phyloP scores from a whole-genome alignment of 1,139 yeast genomes.

The Saccharomyces hybrid region DNA sequence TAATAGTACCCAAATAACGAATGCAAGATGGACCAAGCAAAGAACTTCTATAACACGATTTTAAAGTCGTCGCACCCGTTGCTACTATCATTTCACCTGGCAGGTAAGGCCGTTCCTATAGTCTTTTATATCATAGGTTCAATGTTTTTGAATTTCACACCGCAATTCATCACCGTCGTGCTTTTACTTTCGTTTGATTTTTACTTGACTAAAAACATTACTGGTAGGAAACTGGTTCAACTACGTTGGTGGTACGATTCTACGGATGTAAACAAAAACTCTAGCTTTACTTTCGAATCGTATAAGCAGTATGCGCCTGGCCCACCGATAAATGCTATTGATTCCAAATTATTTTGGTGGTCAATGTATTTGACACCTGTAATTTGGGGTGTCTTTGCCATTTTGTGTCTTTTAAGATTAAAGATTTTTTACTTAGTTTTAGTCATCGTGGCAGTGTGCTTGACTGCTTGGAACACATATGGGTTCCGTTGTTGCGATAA shows the following conservation, averaged over 20 bases:
- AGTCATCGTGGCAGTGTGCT: constrained; percentile 56
- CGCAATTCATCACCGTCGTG: constrained; percentile 65
- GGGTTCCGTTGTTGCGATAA: constrained; percentile 90
- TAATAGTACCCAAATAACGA: background rate
- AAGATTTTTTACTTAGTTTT: constrained; percentile 66
- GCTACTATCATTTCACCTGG: constrained; percentile 24
- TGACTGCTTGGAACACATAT: constrained; percentile 74
- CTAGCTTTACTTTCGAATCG: constrained; percentile 29
- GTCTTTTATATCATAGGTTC: constrained; percentile 30
- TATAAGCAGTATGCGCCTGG: constrained; percentile 29
- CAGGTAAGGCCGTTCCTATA: constrained; percentile 30
- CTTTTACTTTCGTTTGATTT: constrained; percentile 79
- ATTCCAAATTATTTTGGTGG: constrained; percentile 81
- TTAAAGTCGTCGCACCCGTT: constrained; percentile 32
- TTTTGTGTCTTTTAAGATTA: constrained; percentile 70
- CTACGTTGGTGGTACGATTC: constrained; percentile 89
- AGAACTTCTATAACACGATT: constrained; percentile 29
- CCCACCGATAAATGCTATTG: constrained; percentile 76
- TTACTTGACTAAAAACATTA: constrained; percentile 86
- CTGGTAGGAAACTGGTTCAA: constrained; percentile 86
- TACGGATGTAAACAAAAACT: constrained; percentile 31
- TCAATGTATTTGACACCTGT: constrained; percentile 68
- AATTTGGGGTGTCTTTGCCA: constrained; percentile 64
- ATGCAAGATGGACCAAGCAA: constrained; percentile 24
- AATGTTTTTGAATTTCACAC: constrained; percentile 29